phyloP scores from a whole-genome alignment of 192 early-diverging fungal species.

The Entophlyctis luteolus region DNA sequence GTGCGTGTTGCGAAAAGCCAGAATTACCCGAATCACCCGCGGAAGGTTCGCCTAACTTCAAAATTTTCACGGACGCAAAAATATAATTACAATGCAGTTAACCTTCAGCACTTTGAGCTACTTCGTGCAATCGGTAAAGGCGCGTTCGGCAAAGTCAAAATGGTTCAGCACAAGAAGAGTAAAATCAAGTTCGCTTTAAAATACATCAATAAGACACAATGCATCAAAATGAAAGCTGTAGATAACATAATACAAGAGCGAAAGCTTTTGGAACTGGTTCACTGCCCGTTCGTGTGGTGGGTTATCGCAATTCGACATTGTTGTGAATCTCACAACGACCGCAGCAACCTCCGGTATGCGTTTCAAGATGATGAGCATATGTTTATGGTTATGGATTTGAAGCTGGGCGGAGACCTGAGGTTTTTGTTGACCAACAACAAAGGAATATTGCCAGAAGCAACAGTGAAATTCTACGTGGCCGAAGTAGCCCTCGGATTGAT shows the following conservation, averaged over 20 bases:
- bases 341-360: slow-evolving; percentile 58
- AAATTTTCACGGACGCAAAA: too few relatives aligned
- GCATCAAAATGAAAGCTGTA: slow-evolving; percentile 74
- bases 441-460: slow-evolving; percentile 43
- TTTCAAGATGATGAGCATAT: slow-evolving; percentile 64
- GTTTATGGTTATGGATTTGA: slow-evolving; percentile 63
- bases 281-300: slow-evolving; percentile 73
- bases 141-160: slow-evolving; percentile 90
- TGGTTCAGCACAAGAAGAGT: slow-evolving; percentile 81
- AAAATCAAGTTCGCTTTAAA: slow-evolving; percentile 83
- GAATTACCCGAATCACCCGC: not conserved
- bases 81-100: too few relatives aligned
- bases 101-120: slow-evolving; percentile 84
- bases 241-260: slow-evolving; percentile 89
- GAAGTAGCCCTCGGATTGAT: slow-evolving; percentile 45
- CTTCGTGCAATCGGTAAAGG: slow-evolving; percentile 88
- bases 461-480: slow-evolving; percentile 39
- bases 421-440: slow-evolving; percentile 42
- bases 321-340: too few relatives aligned
- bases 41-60: slow-evolving; percentile 7
- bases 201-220: slow-evolving; percentile 92
- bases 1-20: not conserved
- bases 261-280: slow-evolving; percentile 75
- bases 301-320: too few relatives aligned
- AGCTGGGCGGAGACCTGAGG: slow-evolving; percentile 56